These are phyloP conservation scores for Phytopythium aichiense DNA, from an alignment of 352 stramenopile species.

Conservation along the genomic window DNA sequence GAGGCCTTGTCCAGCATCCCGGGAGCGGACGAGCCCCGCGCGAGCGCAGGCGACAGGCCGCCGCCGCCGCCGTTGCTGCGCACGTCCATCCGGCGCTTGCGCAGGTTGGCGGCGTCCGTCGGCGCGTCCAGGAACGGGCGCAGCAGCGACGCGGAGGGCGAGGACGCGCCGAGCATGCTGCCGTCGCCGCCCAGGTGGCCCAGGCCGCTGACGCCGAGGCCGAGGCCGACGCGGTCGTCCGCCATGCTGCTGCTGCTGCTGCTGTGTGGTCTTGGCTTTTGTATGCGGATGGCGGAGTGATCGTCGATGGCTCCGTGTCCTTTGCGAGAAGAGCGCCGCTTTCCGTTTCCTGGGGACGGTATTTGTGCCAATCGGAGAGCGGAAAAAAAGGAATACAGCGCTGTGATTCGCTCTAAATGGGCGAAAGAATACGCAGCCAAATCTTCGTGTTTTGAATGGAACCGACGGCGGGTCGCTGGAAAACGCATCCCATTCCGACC, in stretches of 20 bases:
- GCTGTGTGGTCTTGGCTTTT: neutral
- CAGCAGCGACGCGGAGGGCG: slow-evolving; percentile 12
- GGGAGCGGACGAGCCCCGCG: slow-evolving; percentile 8
- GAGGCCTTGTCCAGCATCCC: slow-evolving; percentile 9
- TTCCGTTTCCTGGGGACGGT: neutral
- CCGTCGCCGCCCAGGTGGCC: neutral
- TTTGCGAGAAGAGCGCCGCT: neutral
- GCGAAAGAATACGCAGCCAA: neutral
- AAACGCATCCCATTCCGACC: neutral
- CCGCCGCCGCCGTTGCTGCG: slow-evolving; percentile 1
- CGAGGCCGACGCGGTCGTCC: slow-evolving; percentile 3
- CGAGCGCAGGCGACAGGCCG: slow-evolving; percentile 13
- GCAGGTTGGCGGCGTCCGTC: slow-evolving; percentile 7
- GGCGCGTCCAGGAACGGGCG: slow-evolving; percentile 16
- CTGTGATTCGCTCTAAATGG: neutral
- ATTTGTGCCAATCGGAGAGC: neutral
- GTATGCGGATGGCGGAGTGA: neutral
- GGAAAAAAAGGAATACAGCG: neutral
- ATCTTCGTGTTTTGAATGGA: neutral
- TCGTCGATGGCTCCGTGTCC: neutral
- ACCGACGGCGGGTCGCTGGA: neutral
- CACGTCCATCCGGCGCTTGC: slow-evolving; percentile 24
- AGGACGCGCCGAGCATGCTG: slow-evolving; percentile 2
- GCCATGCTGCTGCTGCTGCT: neutral
- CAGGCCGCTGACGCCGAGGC: neutral